Conservation (phyloP, 768 basidiomycete genomes). For the Termitomyces titanicus region DNA sequence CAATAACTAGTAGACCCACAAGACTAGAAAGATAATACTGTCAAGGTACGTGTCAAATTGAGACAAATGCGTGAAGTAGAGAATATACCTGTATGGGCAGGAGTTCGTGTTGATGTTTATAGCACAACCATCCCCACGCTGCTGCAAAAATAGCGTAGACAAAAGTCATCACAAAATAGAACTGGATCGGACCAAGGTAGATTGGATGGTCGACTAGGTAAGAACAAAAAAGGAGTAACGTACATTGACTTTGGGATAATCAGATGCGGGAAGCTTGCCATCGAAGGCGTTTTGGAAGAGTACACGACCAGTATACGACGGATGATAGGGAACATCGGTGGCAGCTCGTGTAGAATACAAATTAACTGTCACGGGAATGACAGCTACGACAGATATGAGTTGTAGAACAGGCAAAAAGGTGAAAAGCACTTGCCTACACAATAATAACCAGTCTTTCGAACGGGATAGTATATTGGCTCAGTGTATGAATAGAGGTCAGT, state of each 20-base stretch:
- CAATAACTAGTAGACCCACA: conserved; percentile 81
- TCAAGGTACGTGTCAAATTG: background rate
- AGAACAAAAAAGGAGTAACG: conserved; percentile 21
- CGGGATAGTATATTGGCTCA: conserved; percentile 77
- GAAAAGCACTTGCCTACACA: conserved; percentile 71
- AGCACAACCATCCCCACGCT: conserved; percentile 84
- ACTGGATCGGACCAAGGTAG: conserved; percentile 42
- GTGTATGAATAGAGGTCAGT: conserved; percentile 54
- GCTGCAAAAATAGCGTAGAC: conserved; percentile 67
- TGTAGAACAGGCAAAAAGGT: conserved; percentile 4
- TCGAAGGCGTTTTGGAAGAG: conserved; percentile 86
- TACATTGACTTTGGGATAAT: conserved; percentile 97
- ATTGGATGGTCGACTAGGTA: background rate
- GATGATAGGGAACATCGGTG: conserved; percentile 62
- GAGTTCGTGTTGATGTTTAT: conserved; percentile 74
- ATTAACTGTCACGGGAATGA: conserved; percentile 86
- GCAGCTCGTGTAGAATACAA: conserved; percentile 34
- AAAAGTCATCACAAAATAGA: conserved; percentile 83
- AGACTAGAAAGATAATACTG: conserved; percentile 92
- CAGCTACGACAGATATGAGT: conserved; percentile 40
- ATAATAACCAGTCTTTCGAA: conserved; percentile 90
- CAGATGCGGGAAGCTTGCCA: conserved; percentile 85
- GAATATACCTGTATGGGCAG: conserved; percentile 75
- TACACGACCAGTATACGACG: conserved; percentile 74
- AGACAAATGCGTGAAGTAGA: background rate